Evolutionary conservation across 371 early-diverging fungal genomes (phyloP), one percentile per base, ranked within the genome.

Genomic region (Globomyces sp.): DNA sequence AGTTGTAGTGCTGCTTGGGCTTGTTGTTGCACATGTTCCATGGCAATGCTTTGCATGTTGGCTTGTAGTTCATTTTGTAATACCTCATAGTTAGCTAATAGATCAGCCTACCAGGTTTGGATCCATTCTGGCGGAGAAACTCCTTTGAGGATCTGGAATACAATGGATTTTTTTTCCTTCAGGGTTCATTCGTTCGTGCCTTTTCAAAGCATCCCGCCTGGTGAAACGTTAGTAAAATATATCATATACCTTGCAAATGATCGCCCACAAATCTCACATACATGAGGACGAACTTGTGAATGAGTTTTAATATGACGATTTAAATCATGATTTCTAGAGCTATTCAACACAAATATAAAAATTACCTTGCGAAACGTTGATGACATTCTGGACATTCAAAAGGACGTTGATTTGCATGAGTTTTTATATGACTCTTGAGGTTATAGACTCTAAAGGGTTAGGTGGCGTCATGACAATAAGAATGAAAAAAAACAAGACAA

Each of bases 91-190:
- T 24, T 24, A 24, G 24, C 24, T 24, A 24, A 24, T 24, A 24
- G 24, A 24, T 24, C 24, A 24, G 24, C 24, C 24, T 24, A 24
- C 24, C 24, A 24, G 0, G 24, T 24, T 24, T 24, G 24, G 24
- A 24, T 24, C 24, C 24, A 24, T 24, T 24, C 24, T 24, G 24
- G 24, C 24, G 24, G 24, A 24, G 24, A 24, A 24, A 24, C 24
- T 24, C 24, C 24, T 24, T 24, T 55, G 37, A 4, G 58, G 58
- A 46, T 50, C 37, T 24, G 63, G 11, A 52, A 62, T 58, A 57
- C 75, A 75, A 63, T 75, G 70, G n/a, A 73, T 57, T 50, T 73
- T 73, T 49, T 72, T 73, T 44, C 76, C 76, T 48, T 72, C 72
- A 5, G 69, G 51, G 61, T 76, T 68, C 73, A 76, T 76, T 37